Evolutionary conservation across 768 basidiomycete species (phyloP).

Genomic region (Hericium rajendrae): DNA sequence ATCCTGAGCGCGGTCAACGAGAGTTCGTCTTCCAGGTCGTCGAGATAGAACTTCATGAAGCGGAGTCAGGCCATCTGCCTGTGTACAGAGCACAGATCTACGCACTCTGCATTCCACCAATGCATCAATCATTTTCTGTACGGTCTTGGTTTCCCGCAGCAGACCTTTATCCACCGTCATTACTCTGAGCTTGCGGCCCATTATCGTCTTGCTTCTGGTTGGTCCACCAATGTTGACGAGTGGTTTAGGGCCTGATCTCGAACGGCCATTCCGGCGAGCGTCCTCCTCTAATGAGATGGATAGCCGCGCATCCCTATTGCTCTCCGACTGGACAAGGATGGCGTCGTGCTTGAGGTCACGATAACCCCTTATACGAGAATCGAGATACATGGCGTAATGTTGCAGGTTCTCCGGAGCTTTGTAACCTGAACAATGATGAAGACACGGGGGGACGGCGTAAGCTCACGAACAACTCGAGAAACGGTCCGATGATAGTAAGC

Average conservation of each 20-base stretch:
- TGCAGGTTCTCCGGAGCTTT: slow-evolving; percentile 77
- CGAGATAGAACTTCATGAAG: slow-evolving; percentile 72
- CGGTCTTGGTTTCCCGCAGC: slow-evolving; percentile 81
- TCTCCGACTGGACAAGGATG: slow-evolving; percentile 87
- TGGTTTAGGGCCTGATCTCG: slow-evolving; percentile 5
- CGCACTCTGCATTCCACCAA: slow-evolving; percentile 82
- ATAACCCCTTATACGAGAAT: slow-evolving; percentile 80
- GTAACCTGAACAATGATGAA: slow-evolving; percentile 48
- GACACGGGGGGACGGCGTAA: not conserved
- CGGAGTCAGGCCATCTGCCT: no score
- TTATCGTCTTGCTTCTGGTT: slow-evolving; percentile 62
- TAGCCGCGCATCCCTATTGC: slow-evolving; percentile 76
- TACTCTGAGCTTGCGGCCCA: slow-evolving; percentile 75
- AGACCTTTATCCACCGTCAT: slow-evolving; percentile 97
- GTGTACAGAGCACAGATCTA: slow-evolving; percentile 9
- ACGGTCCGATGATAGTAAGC: not conserved
- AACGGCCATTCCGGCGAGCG: slow-evolving; percentile 2
- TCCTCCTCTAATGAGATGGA: slow-evolving; percentile 57
- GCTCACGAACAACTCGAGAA: not conserved
- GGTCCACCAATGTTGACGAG: not conserved
- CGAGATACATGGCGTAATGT: slow-evolving; percentile 82
- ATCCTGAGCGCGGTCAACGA: slow-evolving; percentile 82
- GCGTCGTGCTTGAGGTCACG: slow-evolving; percentile 90
- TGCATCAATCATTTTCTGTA: slow-evolving; percentile 84
- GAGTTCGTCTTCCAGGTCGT: slow-evolving; percentile 87